phyloP scores from a whole-genome alignment of 73 alveolate species.

The Paramecium bursaria region DNA sequence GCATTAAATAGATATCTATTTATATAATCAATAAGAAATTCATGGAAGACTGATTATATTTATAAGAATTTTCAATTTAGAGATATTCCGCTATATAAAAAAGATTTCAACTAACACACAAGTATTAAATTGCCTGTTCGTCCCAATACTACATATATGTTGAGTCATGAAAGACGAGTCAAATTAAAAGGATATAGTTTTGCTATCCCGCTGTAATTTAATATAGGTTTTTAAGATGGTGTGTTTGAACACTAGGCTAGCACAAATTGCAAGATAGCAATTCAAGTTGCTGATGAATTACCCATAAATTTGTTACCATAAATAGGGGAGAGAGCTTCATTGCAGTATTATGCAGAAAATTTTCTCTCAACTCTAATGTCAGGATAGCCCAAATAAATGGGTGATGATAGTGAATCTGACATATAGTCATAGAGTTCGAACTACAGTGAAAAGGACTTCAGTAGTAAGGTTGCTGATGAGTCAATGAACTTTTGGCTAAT shows the following conservation, averaged over 20 bases:
- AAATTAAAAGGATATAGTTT: conserved; percentile 11
- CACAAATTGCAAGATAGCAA: not conserved
- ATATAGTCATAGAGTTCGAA: too few species aligned
- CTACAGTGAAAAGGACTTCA: not conserved
- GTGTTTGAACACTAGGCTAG: conserved; percentile 50
- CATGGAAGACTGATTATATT: conserved; percentile 62
- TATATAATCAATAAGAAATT: conserved; percentile 24
- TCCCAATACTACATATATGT: not conserved
- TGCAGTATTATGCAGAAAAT: conserved; percentile 50
- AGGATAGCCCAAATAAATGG: too few species aligned
- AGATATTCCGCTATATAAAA: conserved; percentile 20
- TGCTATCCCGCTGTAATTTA: conserved; percentile 16
- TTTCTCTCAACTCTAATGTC: not conserved
- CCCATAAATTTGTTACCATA: conserved; percentile 13
- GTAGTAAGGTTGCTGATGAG: not conserved
- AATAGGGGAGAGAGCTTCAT: conserved; percentile 20
- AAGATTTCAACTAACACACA: conserved; percentile 3
- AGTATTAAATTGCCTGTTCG: not conserved
- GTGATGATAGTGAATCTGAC: too few species aligned
- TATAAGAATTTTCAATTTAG: conserved; percentile 39
- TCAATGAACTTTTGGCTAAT: conserved; percentile 35
- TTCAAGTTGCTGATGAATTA: conserved; percentile 18
- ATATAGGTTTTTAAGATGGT: conserved; percentile 33
- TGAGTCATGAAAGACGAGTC: not conserved
- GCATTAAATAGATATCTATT: conserved; percentile 25